Evolutionary conservation across 2,329 filamentous ascomycete species (phyloP).

Genomic region (Aspergillus sp.): DNA sequence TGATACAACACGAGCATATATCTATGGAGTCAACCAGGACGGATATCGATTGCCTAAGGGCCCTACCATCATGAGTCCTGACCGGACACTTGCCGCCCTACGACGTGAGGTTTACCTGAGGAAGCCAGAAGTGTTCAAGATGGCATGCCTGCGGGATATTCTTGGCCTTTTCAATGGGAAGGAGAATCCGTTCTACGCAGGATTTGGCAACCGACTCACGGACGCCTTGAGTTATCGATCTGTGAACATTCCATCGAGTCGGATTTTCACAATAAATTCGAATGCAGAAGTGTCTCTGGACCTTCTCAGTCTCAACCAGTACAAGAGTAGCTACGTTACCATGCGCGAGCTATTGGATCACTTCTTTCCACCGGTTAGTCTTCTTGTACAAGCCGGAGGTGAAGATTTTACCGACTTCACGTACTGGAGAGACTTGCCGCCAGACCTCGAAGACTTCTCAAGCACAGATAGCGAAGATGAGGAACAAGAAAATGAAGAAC

Average conservation of each 20-base stretch:
- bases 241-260: slow-evolving; percentile 86
- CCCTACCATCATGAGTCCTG: slow-evolving; percentile 89
- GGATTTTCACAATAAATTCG: slow-evolving; percentile 98
- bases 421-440: slow-evolving; percentile 82
- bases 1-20: slow-evolving; percentile 80
- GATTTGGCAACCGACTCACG: slow-evolving; percentile 92
- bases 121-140: slow-evolving; percentile 98
- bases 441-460: slow-evolving; percentile 83
- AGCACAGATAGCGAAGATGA: slow-evolving; percentile 63
- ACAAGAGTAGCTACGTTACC: slow-evolving; percentile 93
- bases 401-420: slow-evolving; percentile 96
- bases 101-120: slow-evolving; percentile 88
- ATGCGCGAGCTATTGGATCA: slow-evolving; percentile 98
- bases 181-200: slow-evolving; percentile 84
- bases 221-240: slow-evolving; percentile 94
- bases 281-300: slow-evolving; percentile 94
- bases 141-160: slow-evolving; percentile 95
- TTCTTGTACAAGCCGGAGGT: slow-evolving; percentile 79
- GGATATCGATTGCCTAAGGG: slow-evolving; percentile 79
- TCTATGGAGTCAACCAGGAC: slow-evolving; percentile 84
- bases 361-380: slow-evolving; percentile 88
- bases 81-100: slow-evolving; percentile 88
- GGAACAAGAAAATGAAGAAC: slow-evolving; percentile 40
- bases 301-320: slow-evolving; percentile 80
- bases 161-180: slow-evolving; percentile 74